Evolutionary conservation across 306 rosid species (phyloP).

Genomic region (Macrotyloma uniflorum): DNA sequence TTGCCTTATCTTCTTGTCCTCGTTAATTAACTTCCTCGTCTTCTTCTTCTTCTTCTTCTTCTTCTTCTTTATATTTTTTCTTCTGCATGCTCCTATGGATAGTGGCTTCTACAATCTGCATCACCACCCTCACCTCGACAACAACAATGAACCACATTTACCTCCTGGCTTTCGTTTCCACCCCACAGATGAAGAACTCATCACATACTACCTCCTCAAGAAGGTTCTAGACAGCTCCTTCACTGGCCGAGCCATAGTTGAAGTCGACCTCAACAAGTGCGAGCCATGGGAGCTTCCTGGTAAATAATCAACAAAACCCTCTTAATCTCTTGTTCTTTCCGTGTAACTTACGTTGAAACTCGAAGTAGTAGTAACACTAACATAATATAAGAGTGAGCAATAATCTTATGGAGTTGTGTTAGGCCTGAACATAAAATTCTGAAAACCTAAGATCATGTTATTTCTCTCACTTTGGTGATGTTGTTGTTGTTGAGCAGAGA

Average conservation of each 20-base stretch:
- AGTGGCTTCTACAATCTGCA: not conserved
- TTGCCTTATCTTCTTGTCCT: not conserved
- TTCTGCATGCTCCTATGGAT: slow-evolving; percentile 32
- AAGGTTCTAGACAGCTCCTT: slow-evolving; percentile 73
- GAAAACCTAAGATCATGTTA: not conserved
- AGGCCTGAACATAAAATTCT: no score
- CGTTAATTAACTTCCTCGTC: not conserved
- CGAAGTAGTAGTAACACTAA: not conserved
- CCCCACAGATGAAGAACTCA: slow-evolving; percentile 88
- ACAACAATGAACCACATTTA: slow-evolving; percentile 39
- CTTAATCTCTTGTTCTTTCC: not conserved
- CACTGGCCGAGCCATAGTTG: slow-evolving; percentile 78
- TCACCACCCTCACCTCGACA: not conserved
- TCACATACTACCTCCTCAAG: slow-evolving; percentile 80
- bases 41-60: not conserved
- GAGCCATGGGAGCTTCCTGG: slow-evolving; percentile 97
- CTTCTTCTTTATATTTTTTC: not conserved
- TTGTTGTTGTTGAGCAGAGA: slow-evolving; percentile 44
- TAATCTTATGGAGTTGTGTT: no score
- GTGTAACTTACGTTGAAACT: not conserved
- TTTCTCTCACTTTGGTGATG: not conserved
- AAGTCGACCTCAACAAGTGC: slow-evolving; percentile 89
- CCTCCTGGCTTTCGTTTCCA: slow-evolving; percentile 95
- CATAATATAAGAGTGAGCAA: not conserved
- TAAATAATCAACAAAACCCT: slow-evolving; percentile 6